Conservation (phyloP, 1,139 yeast species). For the Taphrina communis region DNA sequence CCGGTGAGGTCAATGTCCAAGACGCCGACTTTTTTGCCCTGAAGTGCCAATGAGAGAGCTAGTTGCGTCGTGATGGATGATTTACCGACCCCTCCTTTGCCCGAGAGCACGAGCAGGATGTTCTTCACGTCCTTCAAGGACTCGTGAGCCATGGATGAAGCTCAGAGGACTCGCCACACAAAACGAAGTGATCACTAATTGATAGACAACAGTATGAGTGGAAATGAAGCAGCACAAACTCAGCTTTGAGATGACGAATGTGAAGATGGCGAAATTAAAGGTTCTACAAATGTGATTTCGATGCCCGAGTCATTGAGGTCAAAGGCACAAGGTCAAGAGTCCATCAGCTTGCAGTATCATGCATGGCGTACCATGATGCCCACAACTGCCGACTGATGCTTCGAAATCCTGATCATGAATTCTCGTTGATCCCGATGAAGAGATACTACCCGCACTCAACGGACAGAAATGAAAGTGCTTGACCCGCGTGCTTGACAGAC, state of each 20-base stretch:
- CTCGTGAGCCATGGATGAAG: conserved; percentile 15
- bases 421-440: background rate
- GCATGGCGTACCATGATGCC: no score
- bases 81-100: conserved; percentile 98
- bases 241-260: no score
- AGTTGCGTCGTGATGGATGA: conserved; percentile 93
- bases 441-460: background rate
- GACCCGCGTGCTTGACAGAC: background rate
- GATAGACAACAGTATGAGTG: no score
- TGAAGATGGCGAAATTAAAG: no score
- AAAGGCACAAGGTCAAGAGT: no score
- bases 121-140: conserved; percentile 67
- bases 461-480: conserved; percentile 1
- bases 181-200: background rate
- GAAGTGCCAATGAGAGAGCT: conserved; percentile 73
- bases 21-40: conserved; percentile 85
- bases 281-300: no score
- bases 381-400: background rate
- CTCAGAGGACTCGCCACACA: background rate
- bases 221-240: no score
- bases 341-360: no score
- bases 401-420: conserved; percentile 1
- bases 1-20: conserved; percentile 95
- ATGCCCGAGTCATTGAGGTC: no score
- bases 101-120: conserved; percentile 79